Evolutionary conservation across 306 rosid species (phyloP).

Genomic region (Sindora glabra): DNA sequence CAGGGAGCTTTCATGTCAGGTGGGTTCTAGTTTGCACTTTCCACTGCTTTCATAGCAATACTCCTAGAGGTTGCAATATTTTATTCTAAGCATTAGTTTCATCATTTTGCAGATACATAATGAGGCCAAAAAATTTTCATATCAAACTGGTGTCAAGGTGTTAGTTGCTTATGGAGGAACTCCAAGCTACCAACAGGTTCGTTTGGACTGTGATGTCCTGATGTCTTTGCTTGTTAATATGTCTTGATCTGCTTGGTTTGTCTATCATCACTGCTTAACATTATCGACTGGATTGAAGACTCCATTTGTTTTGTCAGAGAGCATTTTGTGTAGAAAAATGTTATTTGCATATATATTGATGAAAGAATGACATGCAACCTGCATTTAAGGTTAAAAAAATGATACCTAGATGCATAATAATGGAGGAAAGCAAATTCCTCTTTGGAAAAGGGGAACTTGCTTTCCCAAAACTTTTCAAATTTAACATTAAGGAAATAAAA

Average conservation of each 20-base stretch:
- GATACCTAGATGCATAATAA: too few species aligned
- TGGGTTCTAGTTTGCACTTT: slow-evolving; percentile 18
- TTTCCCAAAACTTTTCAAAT: too few species aligned
- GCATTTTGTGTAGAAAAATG: too few species aligned
- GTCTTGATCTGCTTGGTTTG: background rate
- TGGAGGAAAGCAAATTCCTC: too few species aligned
- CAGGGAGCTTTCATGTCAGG: slow-evolving; percentile 83
- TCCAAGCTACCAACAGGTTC: slow-evolving; percentile 78
- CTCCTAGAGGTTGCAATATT: background rate
- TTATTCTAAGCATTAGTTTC: slow-evolving; percentile 1
- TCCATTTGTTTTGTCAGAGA: too few species aligned
- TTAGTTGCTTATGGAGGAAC: slow-evolving; percentile 91
- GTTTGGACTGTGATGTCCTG: background rate
- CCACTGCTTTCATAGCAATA: background rate
- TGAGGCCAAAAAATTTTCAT: slow-evolving; percentile 71
- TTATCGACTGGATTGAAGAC: too few species aligned
- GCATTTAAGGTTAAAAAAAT: too few species aligned
- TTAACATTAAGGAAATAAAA: too few species aligned
- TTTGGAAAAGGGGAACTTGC: too few species aligned
- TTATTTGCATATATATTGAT: too few species aligned
- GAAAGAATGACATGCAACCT: too few species aligned
- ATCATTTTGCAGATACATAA: slow-evolving; percentile 54
- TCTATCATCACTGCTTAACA: background rate
- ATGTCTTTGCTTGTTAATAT: background rate
- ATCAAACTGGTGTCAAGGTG: slow-evolving; percentile 78